Base-by-base conservation (phyloP, 768 basidiomycete genomes). In the Ephemerocybe angulata region DNA sequence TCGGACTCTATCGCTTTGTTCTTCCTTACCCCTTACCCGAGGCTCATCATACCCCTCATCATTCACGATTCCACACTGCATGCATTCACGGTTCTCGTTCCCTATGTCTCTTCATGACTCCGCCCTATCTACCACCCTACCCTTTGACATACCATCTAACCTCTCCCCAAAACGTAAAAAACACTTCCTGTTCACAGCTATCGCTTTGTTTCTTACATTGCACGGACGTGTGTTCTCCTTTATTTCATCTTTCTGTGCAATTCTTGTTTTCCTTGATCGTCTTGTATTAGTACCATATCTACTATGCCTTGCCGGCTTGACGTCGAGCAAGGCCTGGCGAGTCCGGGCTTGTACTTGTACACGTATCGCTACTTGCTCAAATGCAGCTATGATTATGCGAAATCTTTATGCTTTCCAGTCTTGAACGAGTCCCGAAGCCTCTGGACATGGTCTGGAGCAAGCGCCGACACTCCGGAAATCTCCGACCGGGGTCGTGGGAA, bases 251-350 rank as follows among this genome's bases (percentile, higher is more conserved):
- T 42, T 44, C 38, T 56, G 37, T 19, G 41, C 46, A 49, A n/a
- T n/a, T 37, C 52, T 44, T 22, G 38, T 19, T 29, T 21, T 46
- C 33, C 22, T 22, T 27, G 37, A 41, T n/a, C 41, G 4, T 13
- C 33, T 8, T 21, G 29, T 51, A 57, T 59, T 50, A 17, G 15
- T 44, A 41, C 38, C 31, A 41, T 42, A 15, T 57, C 53, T 47
- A 52, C 63, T 55, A 56, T 59, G 57, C 49, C 62, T 64, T 40
- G 58, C 53, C 38, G 58, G 70, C 70, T 73, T 62, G 72, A 73
- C 50, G 71, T 62, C 61, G 44, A 50, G 10, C 28, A 35, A 19
- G 29, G 29, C 58, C 53, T 62, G 54, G 48, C 30, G 27, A 28
- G 22, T 50, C 17, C 33, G 47, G 30, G 2, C 35, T 37, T 55